Percentiles rank a stretch among this genome's conserved stretches.
phyloP scores from a whole-genome alignment of 495 filamentous ascomycete genomes.

The Penicillium manginii region DNA sequence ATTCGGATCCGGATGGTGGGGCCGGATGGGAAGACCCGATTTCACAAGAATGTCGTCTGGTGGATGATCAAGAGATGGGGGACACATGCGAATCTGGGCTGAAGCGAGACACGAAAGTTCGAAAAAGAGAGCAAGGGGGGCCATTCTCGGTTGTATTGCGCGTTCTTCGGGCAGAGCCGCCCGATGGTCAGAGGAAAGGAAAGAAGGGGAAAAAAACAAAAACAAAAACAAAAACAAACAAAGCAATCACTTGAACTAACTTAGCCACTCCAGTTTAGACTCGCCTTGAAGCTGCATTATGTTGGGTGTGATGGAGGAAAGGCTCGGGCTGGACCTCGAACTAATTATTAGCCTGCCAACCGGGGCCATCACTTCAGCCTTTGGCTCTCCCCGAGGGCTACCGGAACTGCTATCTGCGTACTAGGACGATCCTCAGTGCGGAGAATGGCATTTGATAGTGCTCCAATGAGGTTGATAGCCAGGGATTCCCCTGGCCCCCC shows the following conservation, averaged over 20 bases:
- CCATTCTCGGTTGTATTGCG: conserved; percentile 4
- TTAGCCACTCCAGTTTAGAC: not conserved
- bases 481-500: conserved; percentile 5
- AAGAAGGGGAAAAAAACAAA: conserved; percentile 3
- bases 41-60: not conserved
- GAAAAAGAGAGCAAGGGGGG: not conserved
- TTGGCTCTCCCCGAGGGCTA: not conserved
- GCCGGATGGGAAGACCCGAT: conserved; percentile 23
- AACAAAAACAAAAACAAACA: not conserved
- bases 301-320: not conserved
- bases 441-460: conserved; percentile 12
- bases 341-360: not conserved
- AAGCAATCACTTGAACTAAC: not conserved
- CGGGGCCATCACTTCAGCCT: not conserved
- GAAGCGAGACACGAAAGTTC: not conserved
- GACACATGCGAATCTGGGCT: not conserved
- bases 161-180: conserved; percentile 17
- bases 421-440: conserved; percentile 19
- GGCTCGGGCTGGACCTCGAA: conserved; percentile 6
- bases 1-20: conserved; percentile 41
- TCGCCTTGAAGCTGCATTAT: not conserved
- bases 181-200: not conserved
- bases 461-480: conserved; percentile 4
- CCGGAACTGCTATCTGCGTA: not conserved
- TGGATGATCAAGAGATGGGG: not conserved